Percentiles rank a stretch among this genome's conserved stretches.
These are phyloP conservation scores for Aspergillus ochraceus DNA, from an alignment of 2,329 filamentous ascomycete genomes.

Conservation along the genomic window DNA sequence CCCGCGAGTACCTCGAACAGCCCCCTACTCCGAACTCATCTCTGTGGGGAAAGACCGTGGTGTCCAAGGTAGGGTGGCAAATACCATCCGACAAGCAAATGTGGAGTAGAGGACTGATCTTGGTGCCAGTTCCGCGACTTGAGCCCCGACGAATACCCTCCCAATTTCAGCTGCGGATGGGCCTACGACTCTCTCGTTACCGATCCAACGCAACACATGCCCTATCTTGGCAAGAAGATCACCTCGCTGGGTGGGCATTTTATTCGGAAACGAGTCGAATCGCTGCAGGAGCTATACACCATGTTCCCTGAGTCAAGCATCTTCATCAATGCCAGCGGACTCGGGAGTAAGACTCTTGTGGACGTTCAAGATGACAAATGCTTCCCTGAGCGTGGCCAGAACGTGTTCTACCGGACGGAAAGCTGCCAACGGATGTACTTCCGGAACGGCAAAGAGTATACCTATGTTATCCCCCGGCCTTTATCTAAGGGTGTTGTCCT, in stretches of 20 bases:
- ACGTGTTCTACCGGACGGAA: constrained; percentile 36
- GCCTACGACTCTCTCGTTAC: constrained; percentile 39
- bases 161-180: constrained; percentile 36
- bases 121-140: constrained; percentile 34
- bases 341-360: constrained; percentile 34
- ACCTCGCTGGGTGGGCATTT: constrained; percentile 33
- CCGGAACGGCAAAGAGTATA: constrained; percentile 39
- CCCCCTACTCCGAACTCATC: constrained; percentile 33
- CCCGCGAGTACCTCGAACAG: constrained; percentile 37
- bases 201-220: constrained; percentile 40
- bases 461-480: constrained; percentile 40
- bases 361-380: constrained; percentile 38
- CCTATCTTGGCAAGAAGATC: constrained; percentile 32
- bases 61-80: constrained; percentile 30
- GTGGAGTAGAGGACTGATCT: constrained; percentile 1
- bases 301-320: constrained; percentile 37
- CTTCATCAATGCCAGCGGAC: constrained; percentile 42
- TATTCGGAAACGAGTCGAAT: constrained; percentile 33
- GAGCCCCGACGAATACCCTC: constrained; percentile 30
- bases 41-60: constrained; percentile 36
- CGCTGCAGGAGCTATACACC: constrained; percentile 33
- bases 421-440: constrained; percentile 34
- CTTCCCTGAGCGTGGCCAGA: constrained; percentile 40
- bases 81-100: too few species aligned
- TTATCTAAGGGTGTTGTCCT: constrained; percentile 34